A percentile compares a stretch with the other conserved stretches of the same genome.
Evolutionary conservation across 345 rosid species (phyloP).

Genomic region (Linum trigynum): DNA sequence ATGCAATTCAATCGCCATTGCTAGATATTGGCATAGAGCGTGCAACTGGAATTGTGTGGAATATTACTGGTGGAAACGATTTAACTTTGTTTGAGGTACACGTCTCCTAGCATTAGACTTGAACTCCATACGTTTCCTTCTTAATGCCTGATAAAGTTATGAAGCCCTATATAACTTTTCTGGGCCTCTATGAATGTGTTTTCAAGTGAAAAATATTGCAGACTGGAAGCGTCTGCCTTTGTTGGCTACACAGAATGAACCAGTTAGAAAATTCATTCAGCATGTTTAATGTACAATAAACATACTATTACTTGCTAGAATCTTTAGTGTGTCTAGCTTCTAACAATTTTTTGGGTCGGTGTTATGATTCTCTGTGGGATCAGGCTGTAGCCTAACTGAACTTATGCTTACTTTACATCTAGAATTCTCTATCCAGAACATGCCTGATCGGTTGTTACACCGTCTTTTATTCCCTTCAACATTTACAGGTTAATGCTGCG

Average conservation of each 20-base stretch:
- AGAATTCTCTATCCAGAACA: not conserved
- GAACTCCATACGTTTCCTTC: not conserved
- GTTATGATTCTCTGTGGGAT: no score
- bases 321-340: not conserved
- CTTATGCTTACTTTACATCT: not conserved
- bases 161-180: no score
- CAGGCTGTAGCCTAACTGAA: not conserved
- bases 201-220: no score
- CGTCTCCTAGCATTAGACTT: slow-evolving; percentile 1
- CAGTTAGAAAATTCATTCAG: no score
- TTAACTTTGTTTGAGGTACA: slow-evolving; percentile 88
- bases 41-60: slow-evolving; percentile 99
- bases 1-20: slow-evolving; percentile 93
- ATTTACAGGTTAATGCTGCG: slow-evolving; percentile 81
- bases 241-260: no score
- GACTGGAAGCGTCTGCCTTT: no score
- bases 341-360: not conserved
- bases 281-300: no score
- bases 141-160: not conserved
- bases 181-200: no score
- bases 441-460: not conserved
- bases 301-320: no score
- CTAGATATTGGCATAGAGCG: slow-evolving; percentile 95
- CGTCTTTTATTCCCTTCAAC: not conserved
- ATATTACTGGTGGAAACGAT: slow-evolving; percentile 94